Conservation (phyloP, 345 rosid species). For the Brassica carinata region DNA sequence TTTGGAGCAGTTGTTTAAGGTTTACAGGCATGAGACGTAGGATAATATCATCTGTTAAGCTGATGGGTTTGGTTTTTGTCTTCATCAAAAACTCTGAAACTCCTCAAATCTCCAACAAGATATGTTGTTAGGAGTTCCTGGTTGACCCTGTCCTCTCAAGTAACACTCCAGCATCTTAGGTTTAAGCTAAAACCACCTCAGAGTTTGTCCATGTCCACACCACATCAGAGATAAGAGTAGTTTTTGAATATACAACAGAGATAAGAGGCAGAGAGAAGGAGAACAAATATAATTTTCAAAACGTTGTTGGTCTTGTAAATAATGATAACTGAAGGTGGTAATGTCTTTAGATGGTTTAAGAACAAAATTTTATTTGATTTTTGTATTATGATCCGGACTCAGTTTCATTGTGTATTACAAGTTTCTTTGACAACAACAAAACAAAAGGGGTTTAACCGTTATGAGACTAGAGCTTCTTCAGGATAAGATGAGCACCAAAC, state of each 20-base stretch:
- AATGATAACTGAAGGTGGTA: background rate
- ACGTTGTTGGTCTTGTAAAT: background rate
- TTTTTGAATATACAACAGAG: background rate
- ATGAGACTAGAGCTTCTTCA: conserved; percentile 12
- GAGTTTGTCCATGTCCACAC: conserved; percentile 2
- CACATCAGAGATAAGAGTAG: background rate
- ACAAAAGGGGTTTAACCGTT: background rate
- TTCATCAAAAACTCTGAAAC: background rate
- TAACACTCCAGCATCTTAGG: background rate
- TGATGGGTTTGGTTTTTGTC: background rate
- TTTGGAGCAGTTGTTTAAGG: background rate
- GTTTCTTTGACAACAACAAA: background rate
- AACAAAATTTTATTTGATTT: background rate
- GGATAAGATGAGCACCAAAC: conserved; percentile 43
- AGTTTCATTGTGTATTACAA: background rate
- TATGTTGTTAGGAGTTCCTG: background rate
- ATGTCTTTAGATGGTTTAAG: background rate
- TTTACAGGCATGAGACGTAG: background rate
- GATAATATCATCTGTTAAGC: background rate
- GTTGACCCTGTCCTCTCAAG: background rate
- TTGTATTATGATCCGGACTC: background rate
- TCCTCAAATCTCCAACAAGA: background rate
- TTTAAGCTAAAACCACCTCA: background rate
- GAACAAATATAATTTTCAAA: background rate
- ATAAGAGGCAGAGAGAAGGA: background rate